Conservation (phyloP, 2,329 filamentous ascomycete genomes). For the Colletotrichum agaves region DNA sequence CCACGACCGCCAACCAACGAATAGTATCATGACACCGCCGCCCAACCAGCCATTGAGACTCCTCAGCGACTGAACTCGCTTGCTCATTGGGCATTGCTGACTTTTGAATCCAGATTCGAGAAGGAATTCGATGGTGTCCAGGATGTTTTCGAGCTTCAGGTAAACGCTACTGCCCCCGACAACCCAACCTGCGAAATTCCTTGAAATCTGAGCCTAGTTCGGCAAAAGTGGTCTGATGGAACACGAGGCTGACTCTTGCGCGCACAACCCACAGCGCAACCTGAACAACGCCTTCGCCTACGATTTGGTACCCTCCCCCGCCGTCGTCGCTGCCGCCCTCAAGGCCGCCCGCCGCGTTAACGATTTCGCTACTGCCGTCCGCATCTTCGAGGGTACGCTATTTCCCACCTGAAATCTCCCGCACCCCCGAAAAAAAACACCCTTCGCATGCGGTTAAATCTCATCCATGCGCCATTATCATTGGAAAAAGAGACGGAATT, state of each 20-base stretch:
- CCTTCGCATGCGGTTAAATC: conserved; percentile 1
- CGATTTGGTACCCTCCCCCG: conserved; percentile 96
- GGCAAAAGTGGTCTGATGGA: conserved; percentile 40
- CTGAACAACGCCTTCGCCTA: conserved; percentile 99
- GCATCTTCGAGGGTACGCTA: conserved; percentile 93
- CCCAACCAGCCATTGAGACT: conserved; percentile 26
- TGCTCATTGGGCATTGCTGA: conserved; percentile 12
- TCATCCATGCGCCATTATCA: neutral
- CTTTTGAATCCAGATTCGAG: conserved; percentile 78
- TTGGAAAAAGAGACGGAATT: neutral
- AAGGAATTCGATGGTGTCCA: conserved; percentile 98
- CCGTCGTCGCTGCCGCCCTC: conserved; percentile 90
- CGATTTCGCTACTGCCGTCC: conserved; percentile 97
- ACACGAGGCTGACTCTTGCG: conserved; percentile 28
- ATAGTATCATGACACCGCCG: conserved; percentile 11
- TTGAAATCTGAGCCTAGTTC: conserved; percentile 30
- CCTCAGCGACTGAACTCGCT: conserved; percentile 1
- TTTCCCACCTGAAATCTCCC: conserved; percentile 9
- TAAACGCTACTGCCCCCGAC: conserved; percentile 57
- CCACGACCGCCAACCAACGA: conserved; percentile 2
- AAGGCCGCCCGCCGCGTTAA: conserved; percentile 96
- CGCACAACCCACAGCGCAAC: conserved; percentile 70
- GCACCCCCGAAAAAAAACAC: neutral
- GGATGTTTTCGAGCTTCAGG: conserved; percentile 99
- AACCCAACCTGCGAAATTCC: conserved; percentile 11